A percentile compares a stretch with the other conserved stretches of the same genome.
Evolutionary conservation across 202 grass and related monocot genomes (phyloP).

Genomic region (Sporobolus alterniflorus): DNA sequence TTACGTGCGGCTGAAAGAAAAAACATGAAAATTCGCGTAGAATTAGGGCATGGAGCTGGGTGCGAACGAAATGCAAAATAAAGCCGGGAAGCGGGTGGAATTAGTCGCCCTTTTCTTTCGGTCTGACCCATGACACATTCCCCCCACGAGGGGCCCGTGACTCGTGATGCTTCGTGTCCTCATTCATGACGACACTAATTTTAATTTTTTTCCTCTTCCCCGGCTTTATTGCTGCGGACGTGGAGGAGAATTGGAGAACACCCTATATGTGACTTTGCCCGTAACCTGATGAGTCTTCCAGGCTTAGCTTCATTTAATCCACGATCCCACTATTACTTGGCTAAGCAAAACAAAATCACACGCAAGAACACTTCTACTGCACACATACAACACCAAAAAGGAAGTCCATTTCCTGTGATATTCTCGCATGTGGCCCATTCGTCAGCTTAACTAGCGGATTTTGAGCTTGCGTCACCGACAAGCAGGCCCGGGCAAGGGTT

Average conservation of each 20-base stretch:
- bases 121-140: neutral
- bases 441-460: neutral
- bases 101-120: slow-evolving; percentile 11
- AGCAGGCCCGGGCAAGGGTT: neutral
- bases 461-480: neutral
- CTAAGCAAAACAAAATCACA: neutral
- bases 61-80: slow-evolving; percentile 17
- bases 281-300: slow-evolving; percentile 14
- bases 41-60: slow-evolving; percentile 23
- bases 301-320: neutral
- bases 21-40: neutral
- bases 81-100: slow-evolving; percentile 39
- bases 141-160: slow-evolving; percentile 40
- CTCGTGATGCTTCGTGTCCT: slow-evolving; percentile 45
- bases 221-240: slow-evolving; percentile 33
- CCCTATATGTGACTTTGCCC: neutral
- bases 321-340: neutral
- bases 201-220: neutral
- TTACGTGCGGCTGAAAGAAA: neutral
- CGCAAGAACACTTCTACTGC: neutral
- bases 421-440: slow-evolving; percentile 9
- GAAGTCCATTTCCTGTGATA: neutral
- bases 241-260: slow-evolving; percentile 12
- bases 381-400: no score
- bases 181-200: slow-evolving; percentile 44